These are phyloP conservation scores for Pittosporum tobira DNA, from an alignment of 129 eudicot species.

Conservation along the genomic window DNA sequence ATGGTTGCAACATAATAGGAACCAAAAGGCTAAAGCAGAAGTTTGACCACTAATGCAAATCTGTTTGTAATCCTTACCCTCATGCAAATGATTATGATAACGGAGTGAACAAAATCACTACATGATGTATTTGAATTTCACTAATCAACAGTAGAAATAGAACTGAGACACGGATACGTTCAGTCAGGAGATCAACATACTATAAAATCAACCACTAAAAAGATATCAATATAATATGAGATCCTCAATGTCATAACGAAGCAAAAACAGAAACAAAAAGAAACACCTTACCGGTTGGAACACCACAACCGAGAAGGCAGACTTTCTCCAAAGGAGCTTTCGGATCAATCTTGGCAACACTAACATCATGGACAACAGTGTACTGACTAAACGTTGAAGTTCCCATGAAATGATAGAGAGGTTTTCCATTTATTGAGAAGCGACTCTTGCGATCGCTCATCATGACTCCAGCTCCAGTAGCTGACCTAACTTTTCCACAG, in stretches of 20 bases:
- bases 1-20: too few relatives aligned
- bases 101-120: background rate
- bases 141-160: background rate
- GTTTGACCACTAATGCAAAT: too few relatives aligned
- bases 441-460: slow-evolving; percentile 92
- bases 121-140: background rate
- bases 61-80: too few relatives aligned
- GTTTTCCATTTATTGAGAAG: slow-evolving; percentile 84
- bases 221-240: background rate
- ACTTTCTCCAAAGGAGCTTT: slow-evolving; percentile 93
- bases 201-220: background rate
- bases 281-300: slow-evolving; percentile 59
- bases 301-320: slow-evolving; percentile 95
- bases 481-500: slow-evolving; percentile 95
- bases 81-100: too few relatives aligned
- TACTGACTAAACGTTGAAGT: slow-evolving; percentile 98
- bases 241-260: background rate
- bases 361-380: slow-evolving; percentile 97
- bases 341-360: slow-evolving; percentile 93
- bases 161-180: background rate
- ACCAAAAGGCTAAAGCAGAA: too few relatives aligned
- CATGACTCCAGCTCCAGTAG: slow-evolving; percentile 99
- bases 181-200: background rate
- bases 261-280: too few relatives aligned
- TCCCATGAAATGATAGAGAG: slow-evolving; percentile 97